A percentile compares a stretch with the other conserved stretches of the same genome.
phyloP scores from a whole-genome alignment of 2,329 filamentous ascomycete species.

The Aspergillus sp. region DNA sequence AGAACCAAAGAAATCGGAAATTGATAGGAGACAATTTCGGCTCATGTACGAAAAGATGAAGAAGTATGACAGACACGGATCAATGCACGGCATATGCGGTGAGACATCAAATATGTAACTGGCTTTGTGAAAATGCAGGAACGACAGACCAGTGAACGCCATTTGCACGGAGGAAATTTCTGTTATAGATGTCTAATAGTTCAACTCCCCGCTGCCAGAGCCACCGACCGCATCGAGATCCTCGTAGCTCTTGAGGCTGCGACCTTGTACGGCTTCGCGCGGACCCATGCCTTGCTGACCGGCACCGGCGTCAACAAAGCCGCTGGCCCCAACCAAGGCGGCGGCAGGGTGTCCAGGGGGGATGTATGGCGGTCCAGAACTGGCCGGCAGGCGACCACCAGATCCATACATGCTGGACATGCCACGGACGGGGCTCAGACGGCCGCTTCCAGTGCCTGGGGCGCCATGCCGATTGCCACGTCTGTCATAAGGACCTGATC shows the following conservation, averaged over 20 bases:
- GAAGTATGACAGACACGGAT: constrained; percentile 2
- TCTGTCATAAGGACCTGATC: constrained; percentile 74
- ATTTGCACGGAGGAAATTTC: constrained; percentile 1
- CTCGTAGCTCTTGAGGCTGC: constrained; percentile 95
- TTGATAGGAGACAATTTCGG: background rate
- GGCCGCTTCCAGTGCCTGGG: constrained; percentile 51
- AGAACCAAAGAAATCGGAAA: background rate
- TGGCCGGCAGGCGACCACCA: constrained; percentile 35
- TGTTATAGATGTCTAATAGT: constrained; percentile 64
- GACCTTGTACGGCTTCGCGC: constrained; percentile 85
- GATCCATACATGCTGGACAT: constrained; percentile 40
- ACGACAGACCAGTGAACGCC: constrained; percentile 1
- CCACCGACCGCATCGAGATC: constrained; percentile 85
- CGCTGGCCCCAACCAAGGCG: constrained; percentile 48
- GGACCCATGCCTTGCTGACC: constrained; percentile 75
- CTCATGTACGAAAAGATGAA: constrained; percentile 13
- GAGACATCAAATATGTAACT: constrained; percentile 1
- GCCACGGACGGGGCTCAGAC: constrained; percentile 47
- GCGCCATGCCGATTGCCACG: constrained; percentile 58
- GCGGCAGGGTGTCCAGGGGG: constrained; percentile 45
- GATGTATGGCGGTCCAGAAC: constrained; percentile 36
- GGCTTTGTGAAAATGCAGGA: background rate
- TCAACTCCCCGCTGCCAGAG: constrained; percentile 77
- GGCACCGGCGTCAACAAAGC: constrained; percentile 58
- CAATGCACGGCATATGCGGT: constrained; percentile 13